These are phyloP conservation scores for Epichloe uncinata DNA, from an alignment of 2,329 filamentous ascomycete genomes.

Conservation along the genomic window DNA sequence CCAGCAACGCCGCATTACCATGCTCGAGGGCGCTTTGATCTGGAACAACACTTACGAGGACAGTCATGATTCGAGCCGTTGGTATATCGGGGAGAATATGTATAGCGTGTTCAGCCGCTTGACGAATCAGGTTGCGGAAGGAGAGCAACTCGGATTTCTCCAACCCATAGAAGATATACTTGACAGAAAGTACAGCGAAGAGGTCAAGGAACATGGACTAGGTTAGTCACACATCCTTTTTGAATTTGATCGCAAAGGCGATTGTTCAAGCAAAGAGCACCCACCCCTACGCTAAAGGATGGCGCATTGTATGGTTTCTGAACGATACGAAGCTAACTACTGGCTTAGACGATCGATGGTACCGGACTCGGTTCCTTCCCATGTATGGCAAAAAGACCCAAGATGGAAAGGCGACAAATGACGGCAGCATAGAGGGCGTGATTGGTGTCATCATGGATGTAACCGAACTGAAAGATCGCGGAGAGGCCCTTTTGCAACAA, in stretches of 20 bases:
- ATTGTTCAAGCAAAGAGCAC: neutral
- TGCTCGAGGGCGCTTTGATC: constrained; percentile 56
- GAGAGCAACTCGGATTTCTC: constrained; percentile 35
- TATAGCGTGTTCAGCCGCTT: constrained; percentile 48
- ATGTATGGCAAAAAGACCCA: constrained; percentile 43
- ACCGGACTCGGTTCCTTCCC: constrained; percentile 58
- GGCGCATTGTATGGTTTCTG: no score
- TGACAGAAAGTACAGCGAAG: constrained; percentile 43
- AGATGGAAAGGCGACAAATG: constrained; percentile 31
- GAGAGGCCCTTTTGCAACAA: constrained; percentile 48
- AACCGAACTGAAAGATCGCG: constrained; percentile 55
- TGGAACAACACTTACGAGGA: constrained; percentile 33
- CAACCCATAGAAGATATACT: constrained; percentile 51
- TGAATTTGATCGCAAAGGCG: no score
- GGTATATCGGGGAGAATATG: constrained; percentile 47
- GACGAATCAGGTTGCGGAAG: constrained; percentile 27
- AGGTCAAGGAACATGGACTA: constrained; percentile 50
- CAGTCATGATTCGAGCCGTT: constrained; percentile 27
- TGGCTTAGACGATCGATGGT: constrained; percentile 45
- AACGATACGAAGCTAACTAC: constrained; percentile 1
- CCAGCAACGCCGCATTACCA: constrained; percentile 43
- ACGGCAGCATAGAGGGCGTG: constrained; percentile 51
- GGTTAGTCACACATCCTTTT: constrained; percentile 20
- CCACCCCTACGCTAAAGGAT: no score
- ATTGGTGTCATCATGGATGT: constrained; percentile 73